Percentiles rank a stretch among this genome's conserved stretches.
Evolutionary conservation across 805 yeast species (phyloP).

Genomic region (Candida argentea): DNA sequence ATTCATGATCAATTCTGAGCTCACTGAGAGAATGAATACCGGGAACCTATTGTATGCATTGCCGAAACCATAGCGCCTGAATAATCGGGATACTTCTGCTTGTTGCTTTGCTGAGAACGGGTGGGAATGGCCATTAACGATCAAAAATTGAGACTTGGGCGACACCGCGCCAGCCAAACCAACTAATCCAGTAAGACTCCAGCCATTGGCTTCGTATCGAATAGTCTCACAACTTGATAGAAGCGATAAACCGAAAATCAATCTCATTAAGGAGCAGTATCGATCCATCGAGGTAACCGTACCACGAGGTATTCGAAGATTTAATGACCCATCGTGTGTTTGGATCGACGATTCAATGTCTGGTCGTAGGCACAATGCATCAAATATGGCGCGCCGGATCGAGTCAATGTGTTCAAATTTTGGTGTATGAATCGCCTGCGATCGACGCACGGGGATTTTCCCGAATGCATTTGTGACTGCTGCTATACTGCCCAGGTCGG

Average conservation of each 20-base stretch:
- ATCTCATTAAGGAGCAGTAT: no score
- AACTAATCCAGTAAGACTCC: no score
- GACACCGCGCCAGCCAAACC: no score
- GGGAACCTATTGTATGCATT: constrained; percentile 28
- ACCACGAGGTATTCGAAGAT: no score
- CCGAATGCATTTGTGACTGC: constrained; percentile 29
- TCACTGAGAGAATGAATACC: constrained; percentile 19
- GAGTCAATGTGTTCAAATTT: constrained; percentile 10
- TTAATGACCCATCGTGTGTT: no score
- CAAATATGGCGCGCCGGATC: not conserved
- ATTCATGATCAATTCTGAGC: not conserved
- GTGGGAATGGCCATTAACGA: constrained; percentile 31
- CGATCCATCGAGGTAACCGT: no score
- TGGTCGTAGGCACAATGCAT: no score
- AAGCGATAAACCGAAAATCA: no score
- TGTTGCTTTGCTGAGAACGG: constrained; percentile 5
- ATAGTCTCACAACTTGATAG: no score
- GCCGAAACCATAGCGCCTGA: constrained; percentile 13
- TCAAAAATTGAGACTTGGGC: constrained; percentile 41
- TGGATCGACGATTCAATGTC: no score
- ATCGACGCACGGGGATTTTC: constrained; percentile 34
- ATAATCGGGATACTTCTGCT: constrained; percentile 12
- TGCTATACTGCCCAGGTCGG: no score
- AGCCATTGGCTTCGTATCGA: no score
- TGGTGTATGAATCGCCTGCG: constrained; percentile 11